A percentile compares a stretch with the other conserved stretches of the same genome.
phyloP scores from a whole-genome alignment of 225 moss, liverwort and hornwort species.

The Climacium dendroides region DNA sequence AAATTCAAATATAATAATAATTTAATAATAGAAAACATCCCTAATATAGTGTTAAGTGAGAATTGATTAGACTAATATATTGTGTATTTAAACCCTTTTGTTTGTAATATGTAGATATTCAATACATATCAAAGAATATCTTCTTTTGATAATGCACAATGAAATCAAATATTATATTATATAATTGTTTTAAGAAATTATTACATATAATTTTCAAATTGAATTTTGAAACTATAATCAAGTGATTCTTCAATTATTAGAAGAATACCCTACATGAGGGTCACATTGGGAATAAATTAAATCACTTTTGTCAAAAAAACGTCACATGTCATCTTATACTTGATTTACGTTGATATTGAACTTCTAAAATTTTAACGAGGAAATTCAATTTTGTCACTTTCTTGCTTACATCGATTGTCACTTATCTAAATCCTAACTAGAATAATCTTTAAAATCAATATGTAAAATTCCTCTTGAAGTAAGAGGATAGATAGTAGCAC shows the following conservation, averaged over 20 bases:
- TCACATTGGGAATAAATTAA: background rate
- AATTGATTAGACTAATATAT: background rate
- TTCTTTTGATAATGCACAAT: background rate
- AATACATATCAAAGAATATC: background rate
- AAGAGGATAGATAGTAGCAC: background rate
- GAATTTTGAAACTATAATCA: background rate
- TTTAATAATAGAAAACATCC: background rate
- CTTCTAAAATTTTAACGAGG: background rate
- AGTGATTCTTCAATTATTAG: background rate
- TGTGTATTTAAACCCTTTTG: accelerated
- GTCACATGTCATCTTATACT: background rate
- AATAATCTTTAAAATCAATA: background rate
- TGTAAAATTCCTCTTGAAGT: background rate
- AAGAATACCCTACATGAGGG: background rate
- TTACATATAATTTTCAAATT: background rate
- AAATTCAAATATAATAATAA: background rate
- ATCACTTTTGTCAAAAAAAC: background rate
- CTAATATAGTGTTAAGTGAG: background rate
- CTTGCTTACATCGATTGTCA: background rate
- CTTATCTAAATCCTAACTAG: too few species aligned
- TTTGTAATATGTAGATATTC: background rate
- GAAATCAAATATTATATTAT: background rate
- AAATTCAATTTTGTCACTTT: background rate
- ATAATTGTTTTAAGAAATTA: background rate
- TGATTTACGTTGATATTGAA: background rate